phyloP scores from a whole-genome alignment of 1,284 basidiomycete species.

The Sanguinoderma infundibulare region DNA sequence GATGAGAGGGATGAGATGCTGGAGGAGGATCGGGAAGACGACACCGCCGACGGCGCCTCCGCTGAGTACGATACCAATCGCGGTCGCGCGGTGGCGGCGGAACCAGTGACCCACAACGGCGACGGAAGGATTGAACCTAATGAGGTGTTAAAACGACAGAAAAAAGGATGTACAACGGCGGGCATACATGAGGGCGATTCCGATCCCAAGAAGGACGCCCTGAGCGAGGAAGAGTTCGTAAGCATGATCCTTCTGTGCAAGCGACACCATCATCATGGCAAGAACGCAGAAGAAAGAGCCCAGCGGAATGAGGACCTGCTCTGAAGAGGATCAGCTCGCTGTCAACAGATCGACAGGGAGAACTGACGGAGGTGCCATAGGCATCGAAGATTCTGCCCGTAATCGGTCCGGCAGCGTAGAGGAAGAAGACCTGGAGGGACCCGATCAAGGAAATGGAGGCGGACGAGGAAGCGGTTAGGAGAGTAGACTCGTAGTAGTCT shows the following conservation, averaged over 20 bases:
- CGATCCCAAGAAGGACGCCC: slow-evolving; percentile 39
- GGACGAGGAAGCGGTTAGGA: slow-evolving; percentile 21
- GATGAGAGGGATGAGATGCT: slow-evolving; percentile 53
- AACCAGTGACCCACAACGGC: slow-evolving; percentile 42
- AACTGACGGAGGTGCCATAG: slow-evolving; percentile 29
- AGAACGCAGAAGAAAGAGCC: slow-evolving; percentile 38
- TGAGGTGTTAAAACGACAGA: background rate
- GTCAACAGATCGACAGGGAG: background rate
- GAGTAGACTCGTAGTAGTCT: slow-evolving; percentile 24
- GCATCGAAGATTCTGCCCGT: slow-evolving; percentile 44
- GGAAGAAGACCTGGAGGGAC: slow-evolving; percentile 46
- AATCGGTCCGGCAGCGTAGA: slow-evolving; percentile 39
- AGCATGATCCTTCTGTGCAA: slow-evolving; percentile 35
- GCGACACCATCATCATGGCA: slow-evolving; percentile 40
- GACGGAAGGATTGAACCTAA: slow-evolving; percentile 24
- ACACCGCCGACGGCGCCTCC: slow-evolving; percentile 56
- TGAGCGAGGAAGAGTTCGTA: slow-evolving; percentile 44
- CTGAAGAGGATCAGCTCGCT: background rate
- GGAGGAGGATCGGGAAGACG: slow-evolving; percentile 67
- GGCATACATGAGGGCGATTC: slow-evolving; percentile 37
- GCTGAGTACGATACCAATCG: slow-evolving; percentile 20
- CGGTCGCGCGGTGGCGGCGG: slow-evolving; percentile 32
- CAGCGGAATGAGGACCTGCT: slow-evolving; percentile 35
- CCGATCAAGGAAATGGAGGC: slow-evolving; percentile 46
- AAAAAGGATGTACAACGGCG: no score